phyloP scores from a whole-genome alignment of 306 rosid species.

The Fragaria nilgerrensis region DNA sequence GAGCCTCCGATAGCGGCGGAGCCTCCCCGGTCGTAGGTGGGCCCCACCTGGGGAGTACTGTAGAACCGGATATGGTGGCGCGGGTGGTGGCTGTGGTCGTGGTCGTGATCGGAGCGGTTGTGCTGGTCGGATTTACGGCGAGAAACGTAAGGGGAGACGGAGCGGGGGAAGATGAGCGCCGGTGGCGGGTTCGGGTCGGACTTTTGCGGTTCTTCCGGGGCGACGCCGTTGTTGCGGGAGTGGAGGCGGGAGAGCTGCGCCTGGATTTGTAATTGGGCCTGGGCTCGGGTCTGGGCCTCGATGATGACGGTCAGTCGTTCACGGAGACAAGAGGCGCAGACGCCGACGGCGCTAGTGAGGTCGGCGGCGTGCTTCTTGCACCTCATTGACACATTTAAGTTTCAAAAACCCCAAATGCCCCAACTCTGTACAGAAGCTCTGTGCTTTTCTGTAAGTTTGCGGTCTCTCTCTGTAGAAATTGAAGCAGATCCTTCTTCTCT shows the following conservation, averaged over 20 bases:
- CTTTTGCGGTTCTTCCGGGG: conserved; percentile 34
- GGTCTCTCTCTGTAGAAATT: neutral
- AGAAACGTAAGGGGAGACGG: conserved; percentile 82
- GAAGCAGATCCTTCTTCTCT: neutral
- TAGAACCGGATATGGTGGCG: conserved; percentile 41
- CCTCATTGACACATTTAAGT: conserved; percentile 55
- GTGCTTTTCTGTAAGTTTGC: neutral
- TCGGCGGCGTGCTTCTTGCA: conserved; percentile 72
- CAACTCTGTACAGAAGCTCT: no score
- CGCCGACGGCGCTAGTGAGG: conserved; percentile 64
- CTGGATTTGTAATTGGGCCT: conserved; percentile 42
- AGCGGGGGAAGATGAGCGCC: conserved; percentile 63
- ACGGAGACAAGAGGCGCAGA: conserved; percentile 84
- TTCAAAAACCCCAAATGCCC: neutral
- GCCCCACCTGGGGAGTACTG: conserved; percentile 87
- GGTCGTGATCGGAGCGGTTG: conserved; percentile 26
- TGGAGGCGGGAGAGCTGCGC: conserved; percentile 28
- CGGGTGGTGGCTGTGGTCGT: conserved; percentile 14
- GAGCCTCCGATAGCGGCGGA: conserved; percentile 21
- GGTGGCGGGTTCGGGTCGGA: conserved; percentile 41
- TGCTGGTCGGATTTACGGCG: conserved; percentile 63
- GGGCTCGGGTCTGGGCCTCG: conserved; percentile 59
- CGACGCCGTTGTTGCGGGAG: conserved; percentile 34
- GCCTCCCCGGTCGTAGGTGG: conserved; percentile 26
- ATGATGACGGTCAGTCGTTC: conserved; percentile 58